phyloP scores from a whole-genome alignment of 192 early-diverging fungal species.

The Phlyctochytrium planicorne region DNA sequence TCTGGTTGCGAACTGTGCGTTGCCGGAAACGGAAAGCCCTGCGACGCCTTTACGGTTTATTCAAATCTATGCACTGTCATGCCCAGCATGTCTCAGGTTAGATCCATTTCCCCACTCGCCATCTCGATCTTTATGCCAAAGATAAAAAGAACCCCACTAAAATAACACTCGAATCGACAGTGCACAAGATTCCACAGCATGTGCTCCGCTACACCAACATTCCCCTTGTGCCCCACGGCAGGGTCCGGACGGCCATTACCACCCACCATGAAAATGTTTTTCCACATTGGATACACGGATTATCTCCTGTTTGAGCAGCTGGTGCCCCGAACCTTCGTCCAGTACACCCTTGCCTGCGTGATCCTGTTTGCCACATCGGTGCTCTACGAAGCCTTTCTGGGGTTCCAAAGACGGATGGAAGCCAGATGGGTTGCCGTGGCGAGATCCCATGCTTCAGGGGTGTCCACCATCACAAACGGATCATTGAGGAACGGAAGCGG shows the following conservation, averaged over 20 bases:
- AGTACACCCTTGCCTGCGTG: conserved; percentile 45
- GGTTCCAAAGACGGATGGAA: conserved; percentile 18
- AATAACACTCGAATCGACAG: too few relatives aligned
- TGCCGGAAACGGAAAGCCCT: conserved; percentile 6
- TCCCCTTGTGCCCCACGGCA: conserved; percentile 26
- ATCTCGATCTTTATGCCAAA: background rate
- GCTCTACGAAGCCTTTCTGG: conserved; percentile 34
- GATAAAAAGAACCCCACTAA: too few relatives aligned
- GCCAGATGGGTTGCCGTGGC: background rate
- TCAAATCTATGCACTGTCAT: conserved; percentile 50
- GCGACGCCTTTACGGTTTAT: conserved; percentile 51
- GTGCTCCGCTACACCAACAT: conserved; percentile 3
- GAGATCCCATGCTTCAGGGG: background rate
- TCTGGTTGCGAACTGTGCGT: conserved; percentile 22
- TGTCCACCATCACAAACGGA: background rate
- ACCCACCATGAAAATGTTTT: conserved; percentile 38
- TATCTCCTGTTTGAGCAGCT: conserved; percentile 52
- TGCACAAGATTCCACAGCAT: conserved; percentile 11
- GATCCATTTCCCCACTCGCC: background rate
- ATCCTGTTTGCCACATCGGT: conserved; percentile 44
- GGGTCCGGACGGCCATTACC: background rate
- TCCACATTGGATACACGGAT: conserved; percentile 35
- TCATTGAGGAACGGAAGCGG: background rate
- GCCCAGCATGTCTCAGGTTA: conserved; percentile 49
- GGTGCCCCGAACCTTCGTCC: conserved; percentile 40